Conservation (phyloP, 768 basidiomycete genomes). For the Cyclocybe aegerita region DNA sequence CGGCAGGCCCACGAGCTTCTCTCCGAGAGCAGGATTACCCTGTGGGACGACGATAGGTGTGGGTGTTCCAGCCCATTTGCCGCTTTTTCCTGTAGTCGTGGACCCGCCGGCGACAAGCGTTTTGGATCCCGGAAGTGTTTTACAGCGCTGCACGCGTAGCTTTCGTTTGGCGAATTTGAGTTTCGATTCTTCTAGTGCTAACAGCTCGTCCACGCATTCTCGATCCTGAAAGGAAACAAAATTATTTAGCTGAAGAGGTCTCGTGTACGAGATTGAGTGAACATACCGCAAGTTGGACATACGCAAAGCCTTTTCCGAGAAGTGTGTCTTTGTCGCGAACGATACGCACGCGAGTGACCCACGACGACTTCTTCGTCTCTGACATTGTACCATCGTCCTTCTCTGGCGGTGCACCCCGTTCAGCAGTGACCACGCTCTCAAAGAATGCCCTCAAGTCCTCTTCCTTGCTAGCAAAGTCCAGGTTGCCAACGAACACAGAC, state of each 20-base stretch:
- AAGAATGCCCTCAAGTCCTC: constrained; percentile 88
- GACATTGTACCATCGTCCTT: constrained; percentile 22
- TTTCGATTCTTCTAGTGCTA: constrained; percentile 73
- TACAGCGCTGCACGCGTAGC: constrained; percentile 89
- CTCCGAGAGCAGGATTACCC: constrained; percentile 82
- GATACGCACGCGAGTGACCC: constrained; percentile 86
- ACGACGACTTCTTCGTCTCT: constrained; percentile 40
- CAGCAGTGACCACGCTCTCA: constrained; percentile 69
- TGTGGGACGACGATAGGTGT: constrained; percentile 50
- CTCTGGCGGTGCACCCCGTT: constrained; percentile 59
- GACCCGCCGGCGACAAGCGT: constrained; percentile 1
- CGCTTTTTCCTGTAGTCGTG: constrained; percentile 12
- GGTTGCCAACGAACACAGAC: constrained; percentile 87
- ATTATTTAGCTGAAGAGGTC: constrained; percentile 1
- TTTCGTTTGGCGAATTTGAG: constrained; percentile 94
- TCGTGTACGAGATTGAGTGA: constrained; percentile 1
- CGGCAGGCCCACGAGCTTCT: constrained; percentile 70
- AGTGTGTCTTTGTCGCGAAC: constrained; percentile 89
- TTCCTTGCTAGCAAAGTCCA: constrained; percentile 91
- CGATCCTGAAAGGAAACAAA: constrained; percentile 57
- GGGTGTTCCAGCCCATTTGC: neutral
- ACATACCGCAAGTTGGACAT: constrained; percentile 83
- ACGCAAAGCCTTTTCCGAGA: constrained; percentile 94
- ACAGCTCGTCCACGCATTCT: constrained; percentile 88
- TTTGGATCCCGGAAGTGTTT: constrained; percentile 53